phyloP scores from a whole-genome alignment of 1,284 basidiomycete species.

The Pyrrhoderma noxium region DNA sequence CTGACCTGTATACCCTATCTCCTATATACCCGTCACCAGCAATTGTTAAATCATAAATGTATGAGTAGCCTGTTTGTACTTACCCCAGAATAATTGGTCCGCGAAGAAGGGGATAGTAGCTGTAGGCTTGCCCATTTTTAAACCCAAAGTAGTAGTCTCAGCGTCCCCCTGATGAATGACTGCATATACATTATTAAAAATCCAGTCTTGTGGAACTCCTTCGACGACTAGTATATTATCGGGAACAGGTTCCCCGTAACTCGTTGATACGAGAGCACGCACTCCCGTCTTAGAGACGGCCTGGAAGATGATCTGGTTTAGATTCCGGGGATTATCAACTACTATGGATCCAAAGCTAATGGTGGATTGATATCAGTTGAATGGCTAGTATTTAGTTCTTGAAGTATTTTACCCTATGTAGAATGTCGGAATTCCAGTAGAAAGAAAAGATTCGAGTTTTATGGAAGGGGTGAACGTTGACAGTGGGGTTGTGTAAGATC shows the following conservation, averaged over 20 bases:
- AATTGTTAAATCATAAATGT: neutral
- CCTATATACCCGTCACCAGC: conserved; percentile 22
- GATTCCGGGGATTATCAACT: conserved; percentile 48
- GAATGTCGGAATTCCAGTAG: conserved; percentile 45
- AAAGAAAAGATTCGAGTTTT: conserved; percentile 43
- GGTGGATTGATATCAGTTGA: neutral
- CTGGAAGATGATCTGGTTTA: conserved; percentile 53
- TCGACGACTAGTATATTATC: conserved; percentile 52
- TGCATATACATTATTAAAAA: conserved; percentile 56
- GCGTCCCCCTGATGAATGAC: conserved; percentile 71
- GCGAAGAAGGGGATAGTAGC: conserved; percentile 67
- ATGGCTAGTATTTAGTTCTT: neutral
- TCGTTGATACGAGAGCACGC: conserved; percentile 54
- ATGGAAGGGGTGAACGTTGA: conserved; percentile 39
- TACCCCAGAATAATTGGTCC: conserved; percentile 50
- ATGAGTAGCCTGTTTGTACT: too few relatives aligned
- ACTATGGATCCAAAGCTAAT: conserved; percentile 57
- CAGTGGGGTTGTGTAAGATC: conserved; percentile 55
- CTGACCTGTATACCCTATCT: conserved; percentile 53
- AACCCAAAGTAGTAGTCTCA: conserved; percentile 57
- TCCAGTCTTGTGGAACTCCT: conserved; percentile 61
- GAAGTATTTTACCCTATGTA: conserved; percentile 45
- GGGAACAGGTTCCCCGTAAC: conserved; percentile 51
- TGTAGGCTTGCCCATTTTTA: conserved; percentile 58
- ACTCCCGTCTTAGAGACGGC: conserved; percentile 47